phyloP scores from a whole-genome alignment of 2,329 filamentous ascomycete species.

The Aspergillus nomiae region DNA sequence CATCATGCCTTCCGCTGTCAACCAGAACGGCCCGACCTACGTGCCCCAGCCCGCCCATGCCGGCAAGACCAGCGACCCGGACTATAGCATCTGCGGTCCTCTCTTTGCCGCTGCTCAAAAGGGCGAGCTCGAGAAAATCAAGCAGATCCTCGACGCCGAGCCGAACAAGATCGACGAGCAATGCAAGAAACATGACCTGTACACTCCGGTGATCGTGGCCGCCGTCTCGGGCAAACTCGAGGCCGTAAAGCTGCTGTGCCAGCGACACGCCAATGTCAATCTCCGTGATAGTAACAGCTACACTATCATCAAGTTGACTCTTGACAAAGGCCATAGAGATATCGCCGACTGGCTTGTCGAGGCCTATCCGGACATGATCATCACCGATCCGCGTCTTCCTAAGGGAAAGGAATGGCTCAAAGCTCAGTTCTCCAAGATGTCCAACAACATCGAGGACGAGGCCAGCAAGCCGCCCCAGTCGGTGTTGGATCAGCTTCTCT shows the following conservation, averaged over 20 bases:
- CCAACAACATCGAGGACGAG: background rate
- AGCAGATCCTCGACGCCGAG: background rate
- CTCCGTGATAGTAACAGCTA: conserved; percentile 9
- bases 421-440: conserved; percentile 6
- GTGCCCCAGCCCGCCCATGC: background rate
- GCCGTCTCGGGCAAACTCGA: conserved; percentile 1
- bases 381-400: conserved; percentile 9
- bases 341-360: conserved; percentile 5
- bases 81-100: background rate
- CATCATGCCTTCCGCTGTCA: background rate
- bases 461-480: conserved; percentile 6
- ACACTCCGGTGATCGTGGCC: conserved; percentile 10
- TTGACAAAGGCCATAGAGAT: background rate
- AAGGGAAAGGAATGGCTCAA: conserved; percentile 8
- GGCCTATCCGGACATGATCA: background rate
- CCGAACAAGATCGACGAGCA: background rate
- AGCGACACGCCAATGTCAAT: background rate
- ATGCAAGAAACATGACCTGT: background rate
- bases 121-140: background rate
- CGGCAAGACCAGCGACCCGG: background rate
- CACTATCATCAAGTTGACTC: conserved; percentile 10
- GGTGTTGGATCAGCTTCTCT: conserved; percentile 8
- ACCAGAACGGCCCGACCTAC: background rate
- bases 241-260: conserved; percentile 5
- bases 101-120: background rate